These are phyloP conservation scores for Penicillium fimorum DNA, from an alignment of 495 filamentous ascomycete genomes.

Conservation along the genomic window DNA sequence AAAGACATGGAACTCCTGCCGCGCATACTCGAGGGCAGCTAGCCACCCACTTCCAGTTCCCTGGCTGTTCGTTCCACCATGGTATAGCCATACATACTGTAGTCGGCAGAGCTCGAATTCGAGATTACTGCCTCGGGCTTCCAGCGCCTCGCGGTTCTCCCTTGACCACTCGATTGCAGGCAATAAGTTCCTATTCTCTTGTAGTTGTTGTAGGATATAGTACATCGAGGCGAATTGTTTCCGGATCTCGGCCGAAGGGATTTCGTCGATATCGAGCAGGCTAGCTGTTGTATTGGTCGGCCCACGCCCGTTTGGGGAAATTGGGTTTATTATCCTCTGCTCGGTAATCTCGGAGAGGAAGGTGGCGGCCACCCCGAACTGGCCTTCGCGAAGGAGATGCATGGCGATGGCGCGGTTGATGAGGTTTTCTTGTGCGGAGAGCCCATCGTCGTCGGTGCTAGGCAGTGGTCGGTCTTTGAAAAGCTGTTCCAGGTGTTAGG, in stretches of 20 bases:
- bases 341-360: constrained; percentile 66
- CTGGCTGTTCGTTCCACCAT: constrained; percentile 37
- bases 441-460: constrained; percentile 73
- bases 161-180: constrained; percentile 89
- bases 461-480: constrained; percentile 78
- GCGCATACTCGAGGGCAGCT: constrained; percentile 71
- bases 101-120: constrained; percentile 90
- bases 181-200: constrained; percentile 62
- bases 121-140: constrained; percentile 82
- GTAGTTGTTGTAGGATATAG: constrained; percentile 74
- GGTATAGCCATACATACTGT: constrained; percentile 83
- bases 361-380: constrained; percentile 80
- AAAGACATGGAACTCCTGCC: constrained; percentile 63
- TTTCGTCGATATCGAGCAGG: constrained; percentile 50
- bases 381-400: constrained; percentile 92
- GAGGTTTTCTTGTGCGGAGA: constrained; percentile 68
- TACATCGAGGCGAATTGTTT: constrained; percentile 87
- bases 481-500: constrained; percentile 45
- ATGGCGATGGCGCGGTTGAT: constrained; percentile 93
- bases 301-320: background rate
- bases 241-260: constrained; percentile 67
- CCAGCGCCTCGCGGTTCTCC: constrained; percentile 63
- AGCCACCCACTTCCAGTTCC: constrained; percentile 31
- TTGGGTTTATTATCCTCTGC: constrained; percentile 24
- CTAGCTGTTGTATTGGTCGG: constrained; percentile 20